Evolutionary conservation across 2,329 filamentous ascomycete genomes (phyloP), one percentile per base, ranked within the genome.

Genomic region (Aspergillus japonicus): DNA sequence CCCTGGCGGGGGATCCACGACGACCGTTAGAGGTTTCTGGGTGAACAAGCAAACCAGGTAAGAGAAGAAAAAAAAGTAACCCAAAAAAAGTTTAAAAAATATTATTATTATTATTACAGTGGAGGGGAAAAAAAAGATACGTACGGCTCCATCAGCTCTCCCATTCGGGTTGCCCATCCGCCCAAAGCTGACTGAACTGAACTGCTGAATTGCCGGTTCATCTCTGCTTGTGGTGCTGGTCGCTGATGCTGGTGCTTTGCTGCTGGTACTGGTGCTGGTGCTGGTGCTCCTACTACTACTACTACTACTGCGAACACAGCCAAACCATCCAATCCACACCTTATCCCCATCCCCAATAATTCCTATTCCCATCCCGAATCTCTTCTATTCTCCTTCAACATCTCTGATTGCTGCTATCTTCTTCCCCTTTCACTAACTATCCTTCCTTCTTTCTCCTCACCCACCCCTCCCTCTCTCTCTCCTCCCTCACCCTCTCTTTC

Each of bases 1-100:
- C 65, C 58, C 65, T 70, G 68, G 68, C 64, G 68, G 69, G 65
- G 69, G 71, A 71, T 72, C 69, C 70, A 71, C 69, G 68, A 71
- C 69, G 67, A 65, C 64, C 67, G 65, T 71, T 71, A 61, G 66
- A 64, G 56, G 54, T 53, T 61, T 57, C 53, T 50, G 57, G 63
- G 53, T 54, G 57, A 60, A 48, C 50, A 57, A 54, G 35, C 49
- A 54, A 55, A 50, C 26, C 50, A 54, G 49, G 47, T 52, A 51
- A 64, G 60, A 60, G 52, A 39, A 53, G 60, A 62, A 54, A 54
- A 59, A 54, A 51, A 62, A 39, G 47, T 51, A 31, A 52, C 29
- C 47, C 56, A 59, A 59, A 61, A 57, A 57, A 47, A 52, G 39
- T 57, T 31, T 26, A 53, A 50, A 54, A 52, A 44, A 50, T 39